Percentiles rank a stretch among this genome's conserved stretches.
Evolutionary conservation across 2,329 filamentous ascomycete species (phyloP).

Genomic region (Drechslerella stenobrocha): DNA sequence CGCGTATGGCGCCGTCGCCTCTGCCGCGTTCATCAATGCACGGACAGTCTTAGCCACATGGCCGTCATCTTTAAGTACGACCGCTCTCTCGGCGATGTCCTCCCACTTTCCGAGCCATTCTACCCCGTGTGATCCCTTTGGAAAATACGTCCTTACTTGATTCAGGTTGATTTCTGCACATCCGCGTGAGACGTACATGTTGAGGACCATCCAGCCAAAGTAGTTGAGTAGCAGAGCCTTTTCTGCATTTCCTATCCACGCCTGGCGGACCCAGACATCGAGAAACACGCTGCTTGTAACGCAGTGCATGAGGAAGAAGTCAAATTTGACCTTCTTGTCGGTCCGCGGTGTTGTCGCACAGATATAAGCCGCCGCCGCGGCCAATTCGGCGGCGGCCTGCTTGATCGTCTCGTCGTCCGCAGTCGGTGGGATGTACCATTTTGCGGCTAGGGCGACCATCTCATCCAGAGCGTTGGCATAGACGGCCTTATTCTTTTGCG

Average conservation of each 20-base stretch:
- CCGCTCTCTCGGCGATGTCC: slow-evolving; percentile 58
- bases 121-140: slow-evolving; percentile 56
- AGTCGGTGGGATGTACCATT: slow-evolving; percentile 54
- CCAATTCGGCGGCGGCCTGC: slow-evolving; percentile 53
- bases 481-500: slow-evolving; percentile 70
- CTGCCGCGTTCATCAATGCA: slow-evolving; percentile 68
- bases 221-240: slow-evolving; percentile 76
- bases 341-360: slow-evolving; percentile 67
- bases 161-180: slow-evolving; percentile 65
- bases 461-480: slow-evolving; percentile 66
- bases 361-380: slow-evolving; percentile 59
- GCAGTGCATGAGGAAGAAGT: slow-evolving; percentile 82
- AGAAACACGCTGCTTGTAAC: slow-evolving; percentile 78
- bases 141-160: slow-evolving; percentile 65
- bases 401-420: slow-evolving; percentile 57
- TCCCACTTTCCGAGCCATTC: slow-evolving; percentile 56
- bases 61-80: slow-evolving; percentile 70
- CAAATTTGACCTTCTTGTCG: slow-evolving; percentile 70
- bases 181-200: slow-evolving; percentile 72
- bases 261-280: slow-evolving; percentile 63
- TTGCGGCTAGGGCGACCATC: slow-evolving; percentile 67
- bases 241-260: slow-evolving; percentile 64
- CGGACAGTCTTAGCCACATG: slow-evolving; percentile 77
- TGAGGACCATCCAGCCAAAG: slow-evolving; percentile 75
- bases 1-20: slow-evolving; percentile 59